phyloP scores from a whole-genome alignment of 2,329 filamentous ascomycete species.

The Helotiales sp. region DNA sequence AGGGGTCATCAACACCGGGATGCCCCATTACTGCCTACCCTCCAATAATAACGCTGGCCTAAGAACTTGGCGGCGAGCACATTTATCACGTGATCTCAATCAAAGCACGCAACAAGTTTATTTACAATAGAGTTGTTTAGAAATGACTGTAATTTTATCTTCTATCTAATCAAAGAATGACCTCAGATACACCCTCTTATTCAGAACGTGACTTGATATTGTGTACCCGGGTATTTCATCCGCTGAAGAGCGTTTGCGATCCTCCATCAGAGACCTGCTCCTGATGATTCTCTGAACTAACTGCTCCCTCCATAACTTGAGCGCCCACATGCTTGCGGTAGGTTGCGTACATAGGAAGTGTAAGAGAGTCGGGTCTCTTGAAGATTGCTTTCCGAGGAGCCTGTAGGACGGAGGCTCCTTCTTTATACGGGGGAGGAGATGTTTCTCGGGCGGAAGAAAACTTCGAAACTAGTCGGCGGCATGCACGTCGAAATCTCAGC shows the following conservation, averaged over 20 bases:
- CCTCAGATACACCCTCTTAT: constrained; percentile 1
- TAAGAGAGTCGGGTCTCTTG: constrained; percentile 25
- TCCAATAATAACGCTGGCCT: constrained; percentile 6
- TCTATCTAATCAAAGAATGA: constrained; percentile 11
- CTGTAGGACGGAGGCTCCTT: constrained; percentile 13
- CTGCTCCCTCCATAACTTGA: constrained; percentile 7
- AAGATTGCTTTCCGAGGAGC: constrained; percentile 10
- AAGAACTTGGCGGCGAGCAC: constrained; percentile 4
- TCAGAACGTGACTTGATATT: not conserved
- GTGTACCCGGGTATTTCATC: constrained; percentile 8
- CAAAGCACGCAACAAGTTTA: not conserved
- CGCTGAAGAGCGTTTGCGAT: not conserved
- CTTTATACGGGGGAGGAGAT: constrained; percentile 18
- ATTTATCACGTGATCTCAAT: constrained; percentile 6
- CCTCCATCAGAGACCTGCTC: constrained; percentile 13
- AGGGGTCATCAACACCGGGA: constrained; percentile 2
- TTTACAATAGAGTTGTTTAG: constrained; percentile 3
- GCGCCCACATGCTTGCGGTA: constrained; percentile 18
- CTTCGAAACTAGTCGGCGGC: constrained; percentile 11
- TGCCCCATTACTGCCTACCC: constrained; percentile 2
- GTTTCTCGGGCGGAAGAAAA: constrained; percentile 14
- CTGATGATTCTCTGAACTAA: constrained; percentile 12
- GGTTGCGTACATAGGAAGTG: constrained; percentile 20
- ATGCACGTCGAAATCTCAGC: constrained; percentile 14
- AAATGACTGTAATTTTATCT: not conserved